Base-by-base conservation (phyloP, 768 basidiomycete genomes). In the Cyclocybe cylindracea region DNA sequence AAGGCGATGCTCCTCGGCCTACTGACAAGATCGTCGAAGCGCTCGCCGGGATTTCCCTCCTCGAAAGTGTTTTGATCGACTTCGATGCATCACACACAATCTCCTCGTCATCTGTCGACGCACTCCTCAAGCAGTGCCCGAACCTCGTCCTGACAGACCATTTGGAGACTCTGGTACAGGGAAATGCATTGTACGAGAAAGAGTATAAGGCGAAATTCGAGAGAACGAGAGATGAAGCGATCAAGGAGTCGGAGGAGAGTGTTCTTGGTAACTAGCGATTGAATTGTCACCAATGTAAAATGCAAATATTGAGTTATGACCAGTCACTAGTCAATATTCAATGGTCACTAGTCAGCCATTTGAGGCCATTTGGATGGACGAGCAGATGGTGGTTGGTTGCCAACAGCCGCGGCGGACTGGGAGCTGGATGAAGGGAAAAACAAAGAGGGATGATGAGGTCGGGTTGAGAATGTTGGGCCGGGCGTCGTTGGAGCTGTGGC, bases 41-140 rank as follows among this genome's bases (percentile, higher is more conserved):
- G 5, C 41, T 53, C 7, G 46, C 51, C 13, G 29, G 16, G 1
- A 41, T 35, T 11, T 45, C 51, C 29, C 19, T 34, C 16, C 19
- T 53, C 8, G 40, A 53, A 11, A 16, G 34, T 9, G 14, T 53
- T 24, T 10, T n/a, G 11, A 36, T 53, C 33, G 34, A 46, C n/a
- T 40, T 48, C 14, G 51, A 39, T 14, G 9, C 38, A 16, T 19
- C 18, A 8, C 16, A 33, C 24, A 3, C 13, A 13, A 7, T 10
- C 46, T 36, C 34, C 9, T 9, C 13, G 24, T 24, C 45, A 11
- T 16, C 46, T 5, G 38, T 47, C 9, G 34, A 53, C 4, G 14
- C 29, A n/a, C 39, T 53, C 10, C 33, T 53, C 10, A 53, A 10
- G 5, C 32, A 53, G 16, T 53, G 51, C 36, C 46, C 51, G 14